Conservation (phyloP, 2,329 filamentous ascomycete species). For the Ascochyta pisi region DNA sequence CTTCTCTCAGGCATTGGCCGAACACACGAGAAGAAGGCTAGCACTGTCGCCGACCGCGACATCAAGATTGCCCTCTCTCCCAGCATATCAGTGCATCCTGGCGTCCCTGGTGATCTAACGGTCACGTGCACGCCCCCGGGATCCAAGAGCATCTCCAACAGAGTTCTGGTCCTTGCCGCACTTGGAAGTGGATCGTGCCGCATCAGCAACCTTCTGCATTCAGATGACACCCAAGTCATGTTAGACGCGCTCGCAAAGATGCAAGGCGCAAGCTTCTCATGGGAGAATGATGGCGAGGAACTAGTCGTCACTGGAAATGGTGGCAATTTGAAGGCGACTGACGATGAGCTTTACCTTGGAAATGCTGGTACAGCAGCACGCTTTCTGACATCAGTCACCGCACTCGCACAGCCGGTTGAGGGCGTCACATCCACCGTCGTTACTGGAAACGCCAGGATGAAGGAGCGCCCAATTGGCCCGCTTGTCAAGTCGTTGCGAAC, state of each 20-base stretch:
- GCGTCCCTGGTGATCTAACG: constrained; percentile 69
- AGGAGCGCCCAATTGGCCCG: constrained; percentile 89
- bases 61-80: constrained; percentile 85
- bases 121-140: constrained; percentile 87
- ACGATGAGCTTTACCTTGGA: constrained; percentile 84
- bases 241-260: constrained; percentile 86
- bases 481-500: constrained; percentile 86
- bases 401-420: constrained; percentile 73
- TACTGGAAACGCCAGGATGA: constrained; percentile 96
- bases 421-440: constrained; percentile 74
- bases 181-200: constrained; percentile 85
- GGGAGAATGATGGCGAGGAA: constrained; percentile 93
- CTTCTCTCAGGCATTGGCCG: constrained; percentile 88
- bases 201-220: constrained; percentile 91
- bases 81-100: constrained; percentile 75
- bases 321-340: constrained; percentile 79
- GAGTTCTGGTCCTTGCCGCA: constrained; percentile 90
- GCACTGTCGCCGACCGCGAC: constrained; percentile 82
- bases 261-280: constrained; percentile 85
- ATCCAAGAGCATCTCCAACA: constrained; percentile 97
- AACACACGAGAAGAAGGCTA: constrained; percentile 86
- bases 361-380: constrained; percentile 96
- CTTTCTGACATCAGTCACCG: constrained; percentile 90
- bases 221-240: constrained; percentile 98
- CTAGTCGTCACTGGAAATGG: constrained; percentile 89